A percentile compares a stretch with the other conserved stretches of the same genome.
phyloP scores from a whole-genome alignment of 179 eudicot species.

The Actinidia chinensis region DNA sequence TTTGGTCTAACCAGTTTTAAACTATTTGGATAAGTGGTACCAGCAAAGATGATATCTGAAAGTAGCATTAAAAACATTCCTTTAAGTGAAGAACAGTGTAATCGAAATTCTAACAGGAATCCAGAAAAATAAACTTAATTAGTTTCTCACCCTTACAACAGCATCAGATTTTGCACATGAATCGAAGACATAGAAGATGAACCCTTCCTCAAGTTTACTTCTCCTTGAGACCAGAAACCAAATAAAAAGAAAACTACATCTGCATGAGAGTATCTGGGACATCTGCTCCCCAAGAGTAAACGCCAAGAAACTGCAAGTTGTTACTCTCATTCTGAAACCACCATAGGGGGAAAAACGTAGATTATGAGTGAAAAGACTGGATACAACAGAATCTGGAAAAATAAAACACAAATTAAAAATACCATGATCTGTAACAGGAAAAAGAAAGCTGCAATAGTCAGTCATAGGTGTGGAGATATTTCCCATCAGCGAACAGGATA shows the following conservation, averaged over 20 bases:
- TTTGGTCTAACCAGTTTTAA: conserved; percentile 89
- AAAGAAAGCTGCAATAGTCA: conserved; percentile 61
- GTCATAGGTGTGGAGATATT: conserved; percentile 58
- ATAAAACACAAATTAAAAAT: not conserved
- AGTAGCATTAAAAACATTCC: not conserved
- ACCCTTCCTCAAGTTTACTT: conserved; percentile 86
- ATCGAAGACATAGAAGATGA: conserved; percentile 77
- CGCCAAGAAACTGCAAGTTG: conserved; percentile 80
- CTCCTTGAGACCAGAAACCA: conserved; percentile 87
- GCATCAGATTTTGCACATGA: conserved; percentile 71
- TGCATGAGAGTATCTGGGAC: conserved; percentile 55
- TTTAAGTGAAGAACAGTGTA: not conserved
- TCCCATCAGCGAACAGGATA: conserved; percentile 81
- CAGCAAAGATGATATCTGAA: conserved; percentile 75
- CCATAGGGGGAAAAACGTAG: not conserved
- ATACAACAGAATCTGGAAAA: not conserved
- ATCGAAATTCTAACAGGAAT: not conserved
- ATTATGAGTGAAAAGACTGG: not conserved
- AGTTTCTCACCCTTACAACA: conserved; percentile 50
- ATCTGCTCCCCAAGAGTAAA: conserved; percentile 76
- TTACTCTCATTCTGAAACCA: conserved; percentile 84
- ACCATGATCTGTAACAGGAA: conserved; percentile 96
- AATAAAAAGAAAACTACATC: conserved; percentile 57
- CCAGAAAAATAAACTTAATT: not conserved
- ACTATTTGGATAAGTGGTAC: conserved; percentile 73